A percentile compares a stretch with the other conserved stretches of the same genome.
Evolutionary conservation across 495 filamentous ascomycete genomes (phyloP).

Genomic region (Penicillium cosmopolitanum): DNA sequence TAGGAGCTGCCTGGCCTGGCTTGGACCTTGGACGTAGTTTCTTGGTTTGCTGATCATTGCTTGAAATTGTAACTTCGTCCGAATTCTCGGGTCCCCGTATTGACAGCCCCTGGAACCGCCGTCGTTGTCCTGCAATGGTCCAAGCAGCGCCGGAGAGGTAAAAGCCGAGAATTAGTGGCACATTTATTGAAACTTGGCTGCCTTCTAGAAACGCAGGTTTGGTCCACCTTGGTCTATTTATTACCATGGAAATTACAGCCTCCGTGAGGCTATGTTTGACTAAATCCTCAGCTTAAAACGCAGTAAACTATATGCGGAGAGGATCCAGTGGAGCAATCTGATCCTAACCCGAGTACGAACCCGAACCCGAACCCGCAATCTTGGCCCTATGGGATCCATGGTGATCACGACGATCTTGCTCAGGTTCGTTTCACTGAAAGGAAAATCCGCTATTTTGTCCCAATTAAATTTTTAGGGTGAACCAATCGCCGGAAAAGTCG

Average conservation of each 20-base stretch:
- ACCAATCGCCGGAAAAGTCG: too few species aligned
- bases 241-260: too few species aligned
- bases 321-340: neutral
- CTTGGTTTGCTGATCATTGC: neutral
- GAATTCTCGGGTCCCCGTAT: neutral
- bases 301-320: too few species aligned
- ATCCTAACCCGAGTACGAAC: constrained; percentile 2
- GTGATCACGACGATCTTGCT: neutral
- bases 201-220: neutral
- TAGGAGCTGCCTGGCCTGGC: too few species aligned
- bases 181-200: neutral
- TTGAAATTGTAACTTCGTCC: neutral
- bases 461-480: too few species aligned
- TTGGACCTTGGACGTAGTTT: neutral
- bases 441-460: too few species aligned
- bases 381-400: neutral
- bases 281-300: too few species aligned
- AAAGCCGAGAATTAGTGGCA: neutral
- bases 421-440: too few species aligned
- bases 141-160: neutral
- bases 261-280: too few species aligned
- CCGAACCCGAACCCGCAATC: constrained; percentile 1
- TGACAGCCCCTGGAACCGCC: neutral
- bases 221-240: too few species aligned
- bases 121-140: neutral